These are phyloP conservation scores for Scenedesmus sp. DNA, from an alignment of 163 green algal species.

Conservation along the genomic window DNA sequence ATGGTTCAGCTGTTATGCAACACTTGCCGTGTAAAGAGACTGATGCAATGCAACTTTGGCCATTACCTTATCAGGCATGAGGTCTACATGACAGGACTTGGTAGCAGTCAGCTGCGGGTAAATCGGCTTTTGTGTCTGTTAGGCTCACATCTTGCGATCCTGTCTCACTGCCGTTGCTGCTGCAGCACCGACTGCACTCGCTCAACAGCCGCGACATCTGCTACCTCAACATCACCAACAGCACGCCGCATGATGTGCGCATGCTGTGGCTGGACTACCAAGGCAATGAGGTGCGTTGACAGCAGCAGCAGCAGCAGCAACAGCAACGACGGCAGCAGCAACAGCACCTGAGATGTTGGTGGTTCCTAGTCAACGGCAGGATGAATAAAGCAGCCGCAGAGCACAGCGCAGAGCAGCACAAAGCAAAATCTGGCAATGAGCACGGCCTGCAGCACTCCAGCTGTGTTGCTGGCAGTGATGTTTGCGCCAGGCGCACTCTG, in stretches of 20 bases:
- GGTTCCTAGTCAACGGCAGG: too few species aligned
- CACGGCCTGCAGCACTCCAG: too few species aligned
- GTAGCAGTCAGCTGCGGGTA: neutral
- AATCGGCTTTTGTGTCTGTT: neutral
- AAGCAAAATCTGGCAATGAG: too few species aligned
- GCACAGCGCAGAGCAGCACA: too few species aligned
- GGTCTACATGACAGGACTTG: neutral
- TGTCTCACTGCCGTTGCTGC: neutral
- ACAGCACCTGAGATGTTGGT: too few species aligned
- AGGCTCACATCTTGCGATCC: neutral
- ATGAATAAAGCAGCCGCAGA: too few species aligned
- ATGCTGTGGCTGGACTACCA: slow-evolving; percentile 48
- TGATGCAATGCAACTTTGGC: neutral
- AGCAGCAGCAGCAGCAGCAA: neutral
- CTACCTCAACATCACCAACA: slow-evolving; percentile 12
- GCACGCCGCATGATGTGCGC: slow-evolving; percentile 20
- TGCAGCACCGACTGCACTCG: slow-evolving; percentile 26
- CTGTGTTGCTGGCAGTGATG: too few species aligned
- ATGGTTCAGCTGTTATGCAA: neutral
- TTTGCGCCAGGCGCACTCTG: too few species aligned
- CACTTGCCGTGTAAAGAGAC: neutral
- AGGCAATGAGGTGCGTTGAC: slow-evolving; percentile 30
- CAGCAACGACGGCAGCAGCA: too few species aligned
- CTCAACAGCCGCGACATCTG: neutral
- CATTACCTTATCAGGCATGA: neutral